These are phyloP conservation scores for Holtermanniella nyarrowii DNA, from an alignment of 768 basidiomycete species.

Conservation along the genomic window DNA sequence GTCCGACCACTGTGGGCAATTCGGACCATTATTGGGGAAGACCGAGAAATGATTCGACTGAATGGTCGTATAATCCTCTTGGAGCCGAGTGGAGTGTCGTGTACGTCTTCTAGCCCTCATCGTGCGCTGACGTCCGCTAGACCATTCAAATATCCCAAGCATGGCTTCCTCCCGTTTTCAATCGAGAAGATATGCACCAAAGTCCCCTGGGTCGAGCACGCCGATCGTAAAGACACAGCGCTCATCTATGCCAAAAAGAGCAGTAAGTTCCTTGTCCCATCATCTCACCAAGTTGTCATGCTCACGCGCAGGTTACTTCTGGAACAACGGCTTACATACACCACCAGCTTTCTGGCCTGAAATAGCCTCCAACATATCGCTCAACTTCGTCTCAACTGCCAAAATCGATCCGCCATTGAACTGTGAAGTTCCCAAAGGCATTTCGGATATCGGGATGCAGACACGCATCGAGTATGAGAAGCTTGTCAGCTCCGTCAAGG, in stretches of 20 bases:
- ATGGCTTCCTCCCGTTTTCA: conserved; percentile 35
- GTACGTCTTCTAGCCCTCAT: conserved; percentile 20
- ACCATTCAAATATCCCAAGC: conserved; percentile 22
- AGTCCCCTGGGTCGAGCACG: conserved; percentile 17
- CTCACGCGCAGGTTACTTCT: conserved; percentile 26
- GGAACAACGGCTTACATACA: conserved; percentile 11
- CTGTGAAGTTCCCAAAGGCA: conserved; percentile 27
- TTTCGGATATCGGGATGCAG: conserved; percentile 21
- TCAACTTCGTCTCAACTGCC: conserved; percentile 24
- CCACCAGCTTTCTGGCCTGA: conserved; percentile 22
- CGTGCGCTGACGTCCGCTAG: no score
- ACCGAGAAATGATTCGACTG: conserved; percentile 10
- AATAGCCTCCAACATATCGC: conserved; percentile 9
- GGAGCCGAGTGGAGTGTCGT: conserved; percentile 34
- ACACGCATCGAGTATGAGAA: conserved; percentile 20
- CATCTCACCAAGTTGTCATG: not conserved
- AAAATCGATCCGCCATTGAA: conserved; percentile 17
- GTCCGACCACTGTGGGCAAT: conserved; percentile 23
- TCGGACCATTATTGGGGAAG: conserved; percentile 28
- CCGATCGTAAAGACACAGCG: conserved; percentile 19
- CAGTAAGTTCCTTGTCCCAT: conserved; percentile 7
- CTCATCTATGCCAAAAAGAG: conserved; percentile 34
- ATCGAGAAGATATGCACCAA: conserved; percentile 31
- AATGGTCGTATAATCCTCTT: conserved; percentile 33
- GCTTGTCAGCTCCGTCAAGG: conserved; percentile 26